A percentile compares a stretch with the other conserved stretches of the same genome.
Conservation (phyloP, 805 yeast genomes). For the Blastobotrys peoriensis region DNA sequence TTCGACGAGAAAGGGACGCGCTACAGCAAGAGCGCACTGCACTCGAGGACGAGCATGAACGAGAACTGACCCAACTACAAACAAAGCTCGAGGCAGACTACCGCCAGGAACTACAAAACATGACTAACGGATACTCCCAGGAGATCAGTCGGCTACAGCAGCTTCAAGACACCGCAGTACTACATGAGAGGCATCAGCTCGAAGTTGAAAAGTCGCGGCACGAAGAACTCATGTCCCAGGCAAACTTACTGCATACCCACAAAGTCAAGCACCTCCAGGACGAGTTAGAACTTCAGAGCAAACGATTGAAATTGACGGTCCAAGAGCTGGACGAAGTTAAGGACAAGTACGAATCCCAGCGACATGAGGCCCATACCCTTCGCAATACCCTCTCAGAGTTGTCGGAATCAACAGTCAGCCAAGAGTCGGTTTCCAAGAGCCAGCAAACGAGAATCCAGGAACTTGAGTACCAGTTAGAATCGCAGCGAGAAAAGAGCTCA, state of each 20-base stretch:
- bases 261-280: constrained; percentile 25
- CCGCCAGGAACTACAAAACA: background rate
- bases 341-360: constrained; percentile 23
- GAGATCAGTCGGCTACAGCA: constrained; percentile 17
- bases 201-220: constrained; percentile 23
- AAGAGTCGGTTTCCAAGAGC: constrained; percentile 17
- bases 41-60: background rate
- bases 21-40: background rate
- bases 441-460: constrained; percentile 18
- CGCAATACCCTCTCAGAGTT: constrained; percentile 28
- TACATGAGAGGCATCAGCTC: constrained; percentile 26
- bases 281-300: constrained; percentile 13
- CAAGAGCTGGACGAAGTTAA: constrained; percentile 20
- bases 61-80: constrained; percentile 22
- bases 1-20: background rate
- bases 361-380: constrained; percentile 23
- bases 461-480: constrained; percentile 16
- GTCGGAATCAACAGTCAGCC: constrained; percentile 20
- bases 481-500: constrained; percentile 17
- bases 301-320: constrained; percentile 10
- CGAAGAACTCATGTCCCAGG: constrained; percentile 26
- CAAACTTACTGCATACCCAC: constrained; percentile 21
- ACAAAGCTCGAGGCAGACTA: constrained; percentile 30
- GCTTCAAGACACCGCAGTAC: constrained; percentile 29
- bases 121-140: background rate